Percentiles rank a stretch among this genome's conserved stretches.
These are phyloP conservation scores for Pterocarpus macrocarpus DNA, from an alignment of 306 rosid genomes.

Conservation along the genomic window DNA sequence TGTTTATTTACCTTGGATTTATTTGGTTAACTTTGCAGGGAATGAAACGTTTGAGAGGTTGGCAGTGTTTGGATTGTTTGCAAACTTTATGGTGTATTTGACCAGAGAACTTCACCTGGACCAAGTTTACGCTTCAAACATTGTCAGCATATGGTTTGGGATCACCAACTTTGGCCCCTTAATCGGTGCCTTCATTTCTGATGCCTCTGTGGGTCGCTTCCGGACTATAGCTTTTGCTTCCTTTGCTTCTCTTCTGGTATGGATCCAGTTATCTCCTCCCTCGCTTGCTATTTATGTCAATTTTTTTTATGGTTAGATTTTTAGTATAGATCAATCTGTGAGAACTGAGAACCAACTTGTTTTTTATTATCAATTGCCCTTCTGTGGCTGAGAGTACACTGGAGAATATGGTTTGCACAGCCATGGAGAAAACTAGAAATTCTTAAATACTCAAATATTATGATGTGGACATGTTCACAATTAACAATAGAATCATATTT, in stretches of 20 bases:
- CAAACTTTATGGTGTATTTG: conserved; percentile 82
- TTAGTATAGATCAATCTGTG: too few species aligned
- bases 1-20: too few species aligned
- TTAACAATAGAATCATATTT: too few species aligned
- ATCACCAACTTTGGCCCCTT: conserved; percentile 67
- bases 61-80: conserved; percentile 74
- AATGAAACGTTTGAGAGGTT: conserved; percentile 89
- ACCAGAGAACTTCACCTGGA: conserved; percentile 65
- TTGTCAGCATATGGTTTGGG: conserved; percentile 66
- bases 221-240: conserved; percentile 73
- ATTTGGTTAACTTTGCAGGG: conserved; percentile 48
- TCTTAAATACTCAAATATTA: too few species aligned
- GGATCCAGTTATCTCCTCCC: neutral
- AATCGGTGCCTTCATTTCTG: conserved; percentile 82
- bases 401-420: neutral
- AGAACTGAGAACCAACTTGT: too few species aligned
- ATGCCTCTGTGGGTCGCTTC: conserved; percentile 78
- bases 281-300: neutral
- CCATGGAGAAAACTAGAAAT: neutral
- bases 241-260: conserved; percentile 61
- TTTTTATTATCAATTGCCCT: neutral
- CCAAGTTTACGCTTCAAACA: conserved; percentile 71
- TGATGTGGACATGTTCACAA: too few species aligned
- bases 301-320: neutral
- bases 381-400: neutral